Evolutionary conservation across 2,329 filamentous ascomycete species (phyloP), one percentile per base, ranked within the genome.

Genomic region (Fusarium sp.): DNA sequence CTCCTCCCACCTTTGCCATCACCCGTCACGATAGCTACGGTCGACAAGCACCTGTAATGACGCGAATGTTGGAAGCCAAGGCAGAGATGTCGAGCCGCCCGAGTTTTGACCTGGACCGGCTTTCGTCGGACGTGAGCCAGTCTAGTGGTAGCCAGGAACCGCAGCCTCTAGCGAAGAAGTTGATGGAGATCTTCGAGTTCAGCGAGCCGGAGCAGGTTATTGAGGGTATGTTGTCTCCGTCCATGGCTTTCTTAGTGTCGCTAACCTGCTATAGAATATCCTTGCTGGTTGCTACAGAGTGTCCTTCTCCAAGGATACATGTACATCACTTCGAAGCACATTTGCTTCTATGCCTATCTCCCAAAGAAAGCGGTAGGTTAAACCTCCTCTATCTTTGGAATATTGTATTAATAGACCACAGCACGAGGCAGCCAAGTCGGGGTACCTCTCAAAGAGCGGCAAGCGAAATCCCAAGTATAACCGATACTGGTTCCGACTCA

Each of bases 311-410:
- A 98, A 80, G 96, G 96, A 7, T 98, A 96, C 81, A 92, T 99
- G 89, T 98, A 98, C 84, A 94, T 99, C 79, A 98, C 96, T 0
- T 88, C 93, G 70, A 93, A 92, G 77, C 96, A 99, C 80, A 93
- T 98, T 70, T 98, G 95, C 84, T 99, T 98, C 82, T 98, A 98
- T 80, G 95, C 96, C 42, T 98, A 98, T 80, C 88, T 98, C n/a
- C 95, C 95, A 8, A 97, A 95, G 86, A 98, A 96, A 87, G 91
- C 93, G 61, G 93, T 93, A 86, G 83, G 91, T 79, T 24, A 13
- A 4, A 2, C 9, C 63, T 20, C 64, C n/a, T 20, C 54, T 18
- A 13, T 11, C 16, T 9, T 50, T 40, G 8, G 2, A 35, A 20
- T 1, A 57, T 8, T 2, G 11, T 20, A 59, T 77, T 81, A n/a